phyloP scores from a whole-genome alignment of 169 alveolate species.

The Cryptosporidium tyzzeri region DNA sequence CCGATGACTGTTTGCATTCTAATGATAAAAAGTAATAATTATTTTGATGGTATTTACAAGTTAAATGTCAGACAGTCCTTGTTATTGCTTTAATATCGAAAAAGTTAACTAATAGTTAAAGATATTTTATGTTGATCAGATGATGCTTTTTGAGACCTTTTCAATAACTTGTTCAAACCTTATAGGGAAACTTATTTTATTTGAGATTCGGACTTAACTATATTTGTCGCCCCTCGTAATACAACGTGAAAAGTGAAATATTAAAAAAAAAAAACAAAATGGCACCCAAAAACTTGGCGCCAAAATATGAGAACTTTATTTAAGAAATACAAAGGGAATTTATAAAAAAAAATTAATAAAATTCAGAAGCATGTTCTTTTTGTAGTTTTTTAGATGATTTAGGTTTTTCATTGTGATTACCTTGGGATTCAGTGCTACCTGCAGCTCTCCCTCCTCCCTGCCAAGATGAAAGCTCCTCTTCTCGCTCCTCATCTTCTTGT shows the following conservation, averaged over 20 bases:
- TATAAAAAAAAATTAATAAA: not conserved
- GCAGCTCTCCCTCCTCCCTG: constrained; percentile 59
- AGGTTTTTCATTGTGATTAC: constrained; percentile 2
- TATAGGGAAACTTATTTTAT: too few species aligned
- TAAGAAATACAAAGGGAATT: too few species aligned
- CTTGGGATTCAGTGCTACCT: not conserved
- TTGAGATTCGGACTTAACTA: not conserved
- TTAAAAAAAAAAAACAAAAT: too few species aligned
- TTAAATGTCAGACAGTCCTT: not conserved
- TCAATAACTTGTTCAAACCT: too few species aligned
- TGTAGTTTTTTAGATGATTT: constrained; percentile 29
- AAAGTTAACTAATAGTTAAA: too few species aligned
- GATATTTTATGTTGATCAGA: too few species aligned
- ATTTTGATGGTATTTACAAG: not conserved
- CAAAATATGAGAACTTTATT: not conserved
- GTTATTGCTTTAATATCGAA: not conserved
- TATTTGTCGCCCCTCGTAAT: not conserved
- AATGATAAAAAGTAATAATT: not conserved
- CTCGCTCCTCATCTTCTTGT: constrained; percentile 58
- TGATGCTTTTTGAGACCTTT: too few species aligned
- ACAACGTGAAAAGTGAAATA: not conserved
- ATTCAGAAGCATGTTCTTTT: constrained; percentile 65
- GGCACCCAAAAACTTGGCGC: not conserved
- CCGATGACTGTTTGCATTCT: not conserved
- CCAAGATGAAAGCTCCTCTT: constrained; percentile 55